These are phyloP conservation scores for Nissolia schottii DNA, from an alignment of 306 rosid species.

Conservation along the genomic window DNA sequence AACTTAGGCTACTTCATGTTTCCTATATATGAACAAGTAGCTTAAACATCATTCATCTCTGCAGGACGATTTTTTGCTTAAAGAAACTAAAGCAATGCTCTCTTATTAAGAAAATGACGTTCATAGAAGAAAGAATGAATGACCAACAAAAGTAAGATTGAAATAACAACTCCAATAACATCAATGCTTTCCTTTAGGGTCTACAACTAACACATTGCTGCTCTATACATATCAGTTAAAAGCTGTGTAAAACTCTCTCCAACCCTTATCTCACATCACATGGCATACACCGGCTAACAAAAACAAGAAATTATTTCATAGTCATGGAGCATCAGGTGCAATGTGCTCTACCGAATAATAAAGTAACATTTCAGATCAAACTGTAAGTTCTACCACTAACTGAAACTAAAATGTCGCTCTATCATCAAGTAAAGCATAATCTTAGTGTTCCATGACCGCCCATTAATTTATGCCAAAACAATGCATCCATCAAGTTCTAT, in stretches of 20 bases:
- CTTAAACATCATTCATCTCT: background rate
- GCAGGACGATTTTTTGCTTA: background rate
- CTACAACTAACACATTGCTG: conserved; percentile 25
- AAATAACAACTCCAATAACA: conserved; percentile 21
- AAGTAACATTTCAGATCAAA: too few species aligned
- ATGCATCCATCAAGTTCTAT: conserved; percentile 24
- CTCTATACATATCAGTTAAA: conserved; percentile 18
- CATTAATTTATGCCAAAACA: too few species aligned
- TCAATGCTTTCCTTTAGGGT: conserved; percentile 12
- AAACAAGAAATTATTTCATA: too few species aligned
- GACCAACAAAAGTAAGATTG: background rate
- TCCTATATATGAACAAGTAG: background rate
- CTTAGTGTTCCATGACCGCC: too few species aligned
- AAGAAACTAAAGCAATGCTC: background rate
- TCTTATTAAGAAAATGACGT: background rate
- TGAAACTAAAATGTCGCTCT: too few species aligned
- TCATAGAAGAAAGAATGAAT: background rate
- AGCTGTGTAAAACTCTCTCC: conserved; percentile 21
- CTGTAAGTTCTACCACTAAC: too few species aligned
- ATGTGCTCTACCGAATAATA: too few species aligned
- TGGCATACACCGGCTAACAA: background rate
- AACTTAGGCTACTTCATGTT: background rate
- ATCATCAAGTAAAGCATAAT: too few species aligned
- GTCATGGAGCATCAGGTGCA: too few species aligned
- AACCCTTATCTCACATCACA: conserved; percentile 5